Evolutionary conservation across 768 basidiomycete species (phyloP).

Genomic region (Psilocybe tampanensis): DNA sequence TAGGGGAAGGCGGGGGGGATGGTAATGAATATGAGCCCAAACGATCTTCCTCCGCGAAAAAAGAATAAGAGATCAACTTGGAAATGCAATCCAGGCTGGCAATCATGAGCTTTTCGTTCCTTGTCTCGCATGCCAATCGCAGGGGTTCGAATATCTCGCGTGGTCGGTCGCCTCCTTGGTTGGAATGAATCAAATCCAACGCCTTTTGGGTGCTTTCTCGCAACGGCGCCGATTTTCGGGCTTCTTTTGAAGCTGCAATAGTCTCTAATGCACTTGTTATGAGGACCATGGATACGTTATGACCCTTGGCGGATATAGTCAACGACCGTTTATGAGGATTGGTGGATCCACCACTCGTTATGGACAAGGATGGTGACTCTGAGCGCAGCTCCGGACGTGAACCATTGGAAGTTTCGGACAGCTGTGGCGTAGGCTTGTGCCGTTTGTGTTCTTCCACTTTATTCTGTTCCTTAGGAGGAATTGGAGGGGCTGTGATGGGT

Average conservation of each 20-base stretch:
- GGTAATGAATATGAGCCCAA: slow-evolving; percentile 43
- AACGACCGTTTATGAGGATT: slow-evolving; percentile 53
- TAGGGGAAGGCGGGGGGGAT: slow-evolving; percentile 82
- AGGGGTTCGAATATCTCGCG: slow-evolving; percentile 96
- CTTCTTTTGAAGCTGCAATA: slow-evolving; percentile 87
- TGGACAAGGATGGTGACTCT: slow-evolving; percentile 27
- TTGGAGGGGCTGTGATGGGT: slow-evolving; percentile 12
- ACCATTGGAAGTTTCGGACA: slow-evolving; percentile 8
- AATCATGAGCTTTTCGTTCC: slow-evolving; percentile 91
- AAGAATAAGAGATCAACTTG: slow-evolving; percentile 96
- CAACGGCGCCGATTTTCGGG: slow-evolving; percentile 78
- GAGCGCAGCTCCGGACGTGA: slow-evolving; percentile 22
- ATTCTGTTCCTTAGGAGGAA: slow-evolving; percentile 19
- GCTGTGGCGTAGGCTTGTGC: not conserved
- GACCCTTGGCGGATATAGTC: slow-evolving; percentile 62
- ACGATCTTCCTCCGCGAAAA: slow-evolving; percentile 77
- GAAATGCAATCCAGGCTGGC: slow-evolving; percentile 97
- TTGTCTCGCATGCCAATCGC: slow-evolving; percentile 93
- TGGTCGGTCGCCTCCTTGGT: slow-evolving; percentile 74
- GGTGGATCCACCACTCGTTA: slow-evolving; percentile 19
- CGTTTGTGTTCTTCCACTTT: not conserved
- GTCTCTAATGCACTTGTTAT: slow-evolving; percentile 85
- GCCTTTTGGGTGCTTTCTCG: slow-evolving; percentile 84
- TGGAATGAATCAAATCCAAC: slow-evolving; percentile 76
- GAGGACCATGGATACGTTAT: slow-evolving; percentile 76